Evolutionary conservation across 768 basidiomycete genomes (phyloP).

Genomic region (Grammothele lineata): DNA sequence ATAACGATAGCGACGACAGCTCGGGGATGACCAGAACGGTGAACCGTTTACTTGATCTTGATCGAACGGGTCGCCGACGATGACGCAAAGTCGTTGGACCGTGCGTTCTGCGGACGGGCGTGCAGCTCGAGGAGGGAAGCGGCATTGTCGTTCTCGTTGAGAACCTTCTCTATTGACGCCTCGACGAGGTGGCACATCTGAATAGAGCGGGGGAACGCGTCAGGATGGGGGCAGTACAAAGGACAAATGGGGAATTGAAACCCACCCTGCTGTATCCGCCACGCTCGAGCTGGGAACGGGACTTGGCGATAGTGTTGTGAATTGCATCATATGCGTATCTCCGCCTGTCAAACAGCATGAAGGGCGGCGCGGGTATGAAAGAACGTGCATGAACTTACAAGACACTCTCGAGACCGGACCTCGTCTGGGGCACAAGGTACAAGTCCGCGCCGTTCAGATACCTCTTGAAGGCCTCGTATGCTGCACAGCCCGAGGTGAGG

Average conservation of each 20-base stretch:
- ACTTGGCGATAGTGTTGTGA: constrained; percentile 73
- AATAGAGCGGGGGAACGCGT: neutral
- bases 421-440: constrained; percentile 62
- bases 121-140: constrained; percentile 65
- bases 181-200: constrained; percentile 71
- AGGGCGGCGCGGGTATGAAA: neutral
- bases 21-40: too few species aligned
- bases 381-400: constrained; percentile 43
- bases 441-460: constrained; percentile 70
- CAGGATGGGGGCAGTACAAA: neutral
- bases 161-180: constrained; percentile 63
- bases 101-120: constrained; percentile 19
- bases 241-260: constrained; percentile 4
- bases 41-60: constrained; percentile 35
- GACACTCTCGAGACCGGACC: constrained; percentile 64
- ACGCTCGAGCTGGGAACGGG: constrained; percentile 57
- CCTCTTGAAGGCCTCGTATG: constrained; percentile 74
- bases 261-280: constrained; percentile 54
- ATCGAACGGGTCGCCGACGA: constrained; percentile 32
- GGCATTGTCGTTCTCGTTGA: constrained; percentile 66
- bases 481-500: constrained; percentile 73
- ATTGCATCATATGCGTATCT: constrained; percentile 78
- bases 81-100: constrained; percentile 32
- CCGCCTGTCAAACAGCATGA: too few species aligned
- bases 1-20: neutral